Percentiles rank a stretch among this genome's conserved stretches.
Conservation (phyloP, 345 rosid species). For the Fremontodendron californicum region DNA sequence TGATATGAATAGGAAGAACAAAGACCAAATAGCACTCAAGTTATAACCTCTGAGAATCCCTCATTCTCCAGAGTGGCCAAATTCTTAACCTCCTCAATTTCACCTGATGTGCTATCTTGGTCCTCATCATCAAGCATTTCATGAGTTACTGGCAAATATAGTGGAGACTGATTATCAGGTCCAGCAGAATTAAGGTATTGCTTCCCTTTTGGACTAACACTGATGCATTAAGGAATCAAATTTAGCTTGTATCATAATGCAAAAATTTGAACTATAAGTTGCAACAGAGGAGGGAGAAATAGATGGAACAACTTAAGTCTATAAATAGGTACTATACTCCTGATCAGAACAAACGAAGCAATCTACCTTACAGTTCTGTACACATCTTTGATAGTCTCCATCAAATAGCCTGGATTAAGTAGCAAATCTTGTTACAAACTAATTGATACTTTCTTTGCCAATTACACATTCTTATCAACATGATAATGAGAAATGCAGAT, state of each 20-base stretch:
- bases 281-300: too few relatives aligned
- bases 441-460: too few relatives aligned
- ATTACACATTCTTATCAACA: too few relatives aligned
- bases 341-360: not conserved
- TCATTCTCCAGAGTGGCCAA: constrained; percentile 21
- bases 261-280: too few relatives aligned
- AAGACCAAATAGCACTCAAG: not conserved
- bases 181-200: constrained; percentile 34
- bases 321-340: not conserved
- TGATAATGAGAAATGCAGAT: not conserved
- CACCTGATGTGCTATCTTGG: constrained; percentile 16
- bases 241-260: too few relatives aligned
- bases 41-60: constrained; percentile 37
- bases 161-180: constrained; percentile 38
- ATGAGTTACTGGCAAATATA: constrained; percentile 29
- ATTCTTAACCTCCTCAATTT: constrained; percentile 22
- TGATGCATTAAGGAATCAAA: constrained; percentile 19
- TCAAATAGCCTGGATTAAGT: constrained; percentile 35
- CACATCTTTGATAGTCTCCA: constrained; percentile 30
- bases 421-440: constrained; percentile 2
- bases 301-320: not conserved
- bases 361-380: constrained; percentile 33
- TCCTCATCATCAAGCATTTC: constrained; percentile 37
- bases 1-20: not conserved
- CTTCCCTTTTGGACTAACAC: constrained; percentile 34